Percentiles rank a stretch among this genome's conserved stretches.
Conservation (phyloP, 164 flowering plant species). For the Warburgia ugandensis region DNA sequence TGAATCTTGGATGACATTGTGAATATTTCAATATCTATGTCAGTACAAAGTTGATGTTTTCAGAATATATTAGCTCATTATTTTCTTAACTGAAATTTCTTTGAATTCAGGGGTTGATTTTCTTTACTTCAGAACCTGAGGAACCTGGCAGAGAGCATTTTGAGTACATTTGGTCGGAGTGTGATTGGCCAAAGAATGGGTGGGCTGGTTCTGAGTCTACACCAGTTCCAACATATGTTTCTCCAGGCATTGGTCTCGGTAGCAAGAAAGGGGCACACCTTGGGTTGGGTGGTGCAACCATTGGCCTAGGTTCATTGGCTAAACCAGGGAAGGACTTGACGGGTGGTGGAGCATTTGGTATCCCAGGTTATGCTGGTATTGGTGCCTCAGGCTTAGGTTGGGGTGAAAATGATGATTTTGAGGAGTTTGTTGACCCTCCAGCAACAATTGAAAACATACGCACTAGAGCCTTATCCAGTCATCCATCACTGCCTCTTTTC, state of each 20-base stretch:
- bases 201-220: slow-evolving; percentile 81
- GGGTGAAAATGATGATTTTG: slow-evolving; percentile 75
- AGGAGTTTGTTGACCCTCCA: slow-evolving; percentile 72
- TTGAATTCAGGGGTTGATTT: slow-evolving; percentile 65
- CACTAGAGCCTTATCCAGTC: slow-evolving; percentile 81
- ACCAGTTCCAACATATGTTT: slow-evolving; percentile 71
- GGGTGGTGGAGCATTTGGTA: slow-evolving; percentile 68
- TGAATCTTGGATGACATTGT: too few species aligned
- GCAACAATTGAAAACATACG: slow-evolving; percentile 63
- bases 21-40: neutral
- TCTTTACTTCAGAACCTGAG: slow-evolving; percentile 49
- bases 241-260: slow-evolving; percentile 78
- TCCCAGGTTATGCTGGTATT: slow-evolving; percentile 77
- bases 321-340: slow-evolving; percentile 57
- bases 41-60: neutral
- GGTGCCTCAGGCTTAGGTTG: slow-evolving; percentile 81
- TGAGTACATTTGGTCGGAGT: slow-evolving; percentile 69
- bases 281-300: slow-evolving; percentile 80
- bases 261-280: slow-evolving; percentile 62
- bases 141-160: slow-evolving; percentile 24
- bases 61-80: neutral
- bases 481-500: slow-evolving; percentile 84
- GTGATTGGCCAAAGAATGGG: slow-evolving; percentile 91
- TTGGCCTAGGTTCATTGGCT: slow-evolving; percentile 47
- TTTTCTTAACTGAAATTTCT: neutral